These are phyloP conservation scores for Arctium minus DNA, from an alignment of 129 eudicot genomes.

Conservation along the genomic window DNA sequence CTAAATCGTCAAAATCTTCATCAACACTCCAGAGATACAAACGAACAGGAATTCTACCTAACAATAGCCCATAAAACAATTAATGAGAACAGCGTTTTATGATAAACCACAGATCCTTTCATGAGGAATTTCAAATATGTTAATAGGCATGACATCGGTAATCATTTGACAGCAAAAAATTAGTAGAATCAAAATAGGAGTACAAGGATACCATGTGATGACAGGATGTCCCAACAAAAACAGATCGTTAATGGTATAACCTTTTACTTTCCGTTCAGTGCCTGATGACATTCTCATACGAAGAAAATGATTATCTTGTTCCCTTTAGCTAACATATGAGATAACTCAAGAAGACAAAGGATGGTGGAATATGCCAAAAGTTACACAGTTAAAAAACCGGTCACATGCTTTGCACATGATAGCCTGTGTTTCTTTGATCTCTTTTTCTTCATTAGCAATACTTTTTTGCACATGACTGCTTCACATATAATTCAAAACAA, in stretches of 20 bases:
- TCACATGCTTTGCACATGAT: not conserved
- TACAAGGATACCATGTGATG: not conserved
- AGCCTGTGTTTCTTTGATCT: not conserved
- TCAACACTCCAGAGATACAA: slow-evolving; percentile 53
- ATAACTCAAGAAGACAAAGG: not conserved
- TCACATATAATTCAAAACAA: not conserved
- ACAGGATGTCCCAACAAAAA: not conserved
- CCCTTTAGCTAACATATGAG: not conserved
- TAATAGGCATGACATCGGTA: not conserved
- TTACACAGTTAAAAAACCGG: not conserved
- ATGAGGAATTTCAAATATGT: not conserved
- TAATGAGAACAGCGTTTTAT: not conserved
- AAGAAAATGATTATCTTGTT: not conserved
- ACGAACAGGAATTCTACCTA: slow-evolving; percentile 93
- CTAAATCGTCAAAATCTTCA: slow-evolving; percentile 65
- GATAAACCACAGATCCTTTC: not conserved
- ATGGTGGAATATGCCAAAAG: not conserved
- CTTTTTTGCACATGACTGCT: not conserved
- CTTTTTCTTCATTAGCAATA: not conserved
- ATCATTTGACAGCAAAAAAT: not conserved
- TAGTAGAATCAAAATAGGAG: not conserved
- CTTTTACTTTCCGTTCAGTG: not conserved
- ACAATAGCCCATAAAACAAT: slow-evolving; percentile 20
- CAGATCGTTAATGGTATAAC: not conserved
- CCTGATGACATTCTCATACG: not conserved